Percentiles rank a stretch among this genome's conserved stretches.
Conservation (phyloP, 2,329 filamentous ascomycete species). For the Alternaria longipes region DNA sequence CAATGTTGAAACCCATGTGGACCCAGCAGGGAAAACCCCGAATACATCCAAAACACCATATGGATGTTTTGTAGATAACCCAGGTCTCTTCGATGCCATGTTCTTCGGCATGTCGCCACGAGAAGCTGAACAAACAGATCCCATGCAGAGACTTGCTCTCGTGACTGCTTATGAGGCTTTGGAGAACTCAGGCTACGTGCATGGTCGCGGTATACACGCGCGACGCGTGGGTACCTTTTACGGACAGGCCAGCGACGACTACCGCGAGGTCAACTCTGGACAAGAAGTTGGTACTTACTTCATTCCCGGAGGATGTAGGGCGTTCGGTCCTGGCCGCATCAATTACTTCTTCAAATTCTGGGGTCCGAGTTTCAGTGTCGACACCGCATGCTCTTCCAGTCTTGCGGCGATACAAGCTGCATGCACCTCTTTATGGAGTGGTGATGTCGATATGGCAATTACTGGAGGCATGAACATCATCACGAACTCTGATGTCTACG, state of each 20-base stretch:
- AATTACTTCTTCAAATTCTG: conserved; percentile 51
- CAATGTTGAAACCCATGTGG: not conserved
- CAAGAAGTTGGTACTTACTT: conserved; percentile 62
- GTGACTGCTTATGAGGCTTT: conserved; percentile 41
- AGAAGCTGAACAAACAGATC: conserved; percentile 39
- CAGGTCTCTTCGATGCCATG: conserved; percentile 35
- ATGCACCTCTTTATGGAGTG: conserved; percentile 38
- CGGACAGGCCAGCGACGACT: conserved; percentile 47
- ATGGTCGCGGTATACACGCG: not conserved
- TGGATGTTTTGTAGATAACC: not conserved
- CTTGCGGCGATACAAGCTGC: conserved; percentile 41
- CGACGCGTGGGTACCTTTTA: conserved; percentile 47
- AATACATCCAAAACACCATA: not conserved
- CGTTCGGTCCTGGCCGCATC: conserved; percentile 62
- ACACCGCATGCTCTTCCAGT: conserved; percentile 51
- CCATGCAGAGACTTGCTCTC: conserved; percentile 30
- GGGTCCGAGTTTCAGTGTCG: conserved; percentile 54
- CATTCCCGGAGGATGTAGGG: conserved; percentile 62
- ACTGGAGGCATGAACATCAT: conserved; percentile 39
- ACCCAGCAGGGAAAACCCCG: not conserved
- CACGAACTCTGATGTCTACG: conserved; percentile 44
- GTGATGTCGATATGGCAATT: conserved; percentile 41
- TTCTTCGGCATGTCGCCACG: conserved; percentile 45
- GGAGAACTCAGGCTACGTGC: conserved; percentile 34
- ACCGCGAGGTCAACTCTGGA: conserved; percentile 27